A percentile compares a stretch with the other conserved stretches of the same genome.
Evolutionary conservation across 2,329 filamentous ascomycete genomes (phyloP).

Genomic region (Neurospora sp.): DNA sequence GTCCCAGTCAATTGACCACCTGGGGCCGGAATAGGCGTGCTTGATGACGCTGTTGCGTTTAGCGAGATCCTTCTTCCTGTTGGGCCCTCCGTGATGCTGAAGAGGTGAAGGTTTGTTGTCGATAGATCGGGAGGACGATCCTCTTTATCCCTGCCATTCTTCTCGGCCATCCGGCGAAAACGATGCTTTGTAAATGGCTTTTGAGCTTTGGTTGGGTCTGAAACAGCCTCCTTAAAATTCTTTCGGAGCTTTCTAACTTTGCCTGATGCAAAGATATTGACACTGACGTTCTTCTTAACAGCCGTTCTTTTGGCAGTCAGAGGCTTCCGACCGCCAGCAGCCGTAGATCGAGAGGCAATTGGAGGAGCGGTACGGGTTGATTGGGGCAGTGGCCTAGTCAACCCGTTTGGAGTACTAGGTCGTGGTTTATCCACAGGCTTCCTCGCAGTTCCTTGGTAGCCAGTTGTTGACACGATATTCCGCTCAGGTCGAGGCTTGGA

Average conservation of each 20-base stretch:
- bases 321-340: not conserved
- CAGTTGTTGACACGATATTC: slow-evolving; percentile 6
- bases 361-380: not conserved
- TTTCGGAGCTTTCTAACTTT: slow-evolving; percentile 26
- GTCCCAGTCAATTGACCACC: not conserved
- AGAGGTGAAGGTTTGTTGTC: slow-evolving; percentile 10
- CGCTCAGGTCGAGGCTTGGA: not conserved
- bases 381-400: slow-evolving; percentile 8
- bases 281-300: slow-evolving; percentile 2
- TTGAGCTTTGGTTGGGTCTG: slow-evolving; percentile 30
- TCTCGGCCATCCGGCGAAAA: slow-evolving; percentile 29
- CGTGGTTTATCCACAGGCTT: slow-evolving; percentile 9
- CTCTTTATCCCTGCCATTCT: slow-evolving; percentile 32
- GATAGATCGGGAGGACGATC: slow-evolving; percentile 30
- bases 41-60: not conserved
- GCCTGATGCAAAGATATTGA: slow-evolving; percentile 38
- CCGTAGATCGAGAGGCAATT: not conserved
- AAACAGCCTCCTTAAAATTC: slow-evolving; percentile 28
- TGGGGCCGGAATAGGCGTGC: not conserved
- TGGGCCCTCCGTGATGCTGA: slow-evolving; percentile 21
- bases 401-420: not conserved
- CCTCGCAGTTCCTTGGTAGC: slow-evolving; percentile 19
- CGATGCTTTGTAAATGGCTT: slow-evolving; percentile 31
- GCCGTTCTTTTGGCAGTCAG: slow-evolving; percentile 14
- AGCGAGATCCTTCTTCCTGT: not conserved